These are phyloP conservation scores for Arachnopeziza araneosa DNA, from an alignment of 2,329 filamentous ascomycete species.

Conservation along the genomic window DNA sequence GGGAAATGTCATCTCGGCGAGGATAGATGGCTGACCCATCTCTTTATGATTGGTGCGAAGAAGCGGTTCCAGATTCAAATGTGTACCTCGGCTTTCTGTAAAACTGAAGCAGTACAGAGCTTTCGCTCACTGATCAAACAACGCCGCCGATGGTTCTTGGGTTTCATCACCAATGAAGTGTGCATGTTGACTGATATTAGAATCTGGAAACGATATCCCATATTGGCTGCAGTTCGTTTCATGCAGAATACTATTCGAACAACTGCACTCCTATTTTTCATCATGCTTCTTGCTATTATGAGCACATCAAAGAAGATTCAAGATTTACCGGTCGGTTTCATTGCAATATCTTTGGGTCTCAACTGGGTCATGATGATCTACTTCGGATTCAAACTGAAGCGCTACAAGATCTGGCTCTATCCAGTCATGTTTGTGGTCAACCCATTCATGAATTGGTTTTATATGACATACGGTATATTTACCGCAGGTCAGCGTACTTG, in stretches of 20 bases:
- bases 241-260: conserved; percentile 96
- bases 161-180: conserved; percentile 95
- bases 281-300: conserved; percentile 80
- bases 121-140: conserved; percentile 86
- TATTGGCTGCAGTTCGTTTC: conserved; percentile 80
- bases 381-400: conserved; percentile 78
- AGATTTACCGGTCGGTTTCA: conserved; percentile 86
- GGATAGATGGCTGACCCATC: conserved; percentile 92
- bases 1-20: conserved; percentile 93
- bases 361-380: conserved; percentile 97
- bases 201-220: conserved; percentile 84
- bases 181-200: conserved; percentile 96
- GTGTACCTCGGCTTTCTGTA: conserved; percentile 97
- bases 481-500: conserved; percentile 78
- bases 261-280: conserved; percentile 88
- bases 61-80: conserved; percentile 94
- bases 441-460: conserved; percentile 96
- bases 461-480: conserved; percentile 55
- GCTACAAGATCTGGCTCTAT: conserved; percentile 93
- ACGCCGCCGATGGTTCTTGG: conserved; percentile 90
- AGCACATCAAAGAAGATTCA: conserved; percentile 74
- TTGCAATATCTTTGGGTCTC: conserved; percentile 82
- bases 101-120: conserved; percentile 92
- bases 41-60: conserved; percentile 97
- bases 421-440: conserved; percentile 94